These are phyloP conservation scores for Trypanosoma lewisi DNA, from an alignment of 208 protist genomes.

Conservation along the genomic window DNA sequence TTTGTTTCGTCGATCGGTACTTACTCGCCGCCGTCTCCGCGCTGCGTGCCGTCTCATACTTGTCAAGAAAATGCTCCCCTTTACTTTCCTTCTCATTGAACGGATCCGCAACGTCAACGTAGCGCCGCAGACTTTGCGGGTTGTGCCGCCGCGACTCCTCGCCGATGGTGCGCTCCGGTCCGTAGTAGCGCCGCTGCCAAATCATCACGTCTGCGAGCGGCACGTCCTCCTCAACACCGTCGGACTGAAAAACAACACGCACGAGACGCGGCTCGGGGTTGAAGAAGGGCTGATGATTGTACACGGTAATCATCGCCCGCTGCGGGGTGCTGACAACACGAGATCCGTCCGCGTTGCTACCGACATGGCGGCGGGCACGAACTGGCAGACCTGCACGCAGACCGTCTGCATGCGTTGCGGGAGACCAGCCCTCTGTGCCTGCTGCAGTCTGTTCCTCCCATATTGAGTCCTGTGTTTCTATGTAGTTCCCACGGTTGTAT, in stretches of 20 bases:
- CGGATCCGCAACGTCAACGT: slow-evolving; percentile 85
- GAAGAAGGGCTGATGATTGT: slow-evolving; percentile 77
- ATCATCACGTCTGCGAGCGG: slow-evolving; percentile 73
- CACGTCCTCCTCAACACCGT: slow-evolving; percentile 58
- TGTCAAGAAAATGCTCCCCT: slow-evolving; percentile 84
- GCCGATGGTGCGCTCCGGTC: slow-evolving; percentile 80
- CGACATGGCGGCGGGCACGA: slow-evolving; percentile 55
- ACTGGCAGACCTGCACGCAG: slow-evolving; percentile 67
- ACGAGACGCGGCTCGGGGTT: slow-evolving; percentile 84
- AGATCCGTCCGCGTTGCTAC: neutral
- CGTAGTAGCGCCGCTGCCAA: slow-evolving; percentile 83
- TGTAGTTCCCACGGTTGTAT: slow-evolving; percentile 89
- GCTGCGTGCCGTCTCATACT: slow-evolving; percentile 57
- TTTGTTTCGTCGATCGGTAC: slow-evolving; percentile 83
- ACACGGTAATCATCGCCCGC: slow-evolving; percentile 65
- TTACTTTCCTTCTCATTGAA: slow-evolving; percentile 45
- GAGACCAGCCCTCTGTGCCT: slow-evolving; percentile 82
- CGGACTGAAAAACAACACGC: slow-evolving; percentile 59
- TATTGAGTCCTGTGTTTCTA: slow-evolving; percentile 85
- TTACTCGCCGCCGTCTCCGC: slow-evolving; percentile 22
- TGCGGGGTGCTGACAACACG: slow-evolving; percentile 57
- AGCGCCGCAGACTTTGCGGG: slow-evolving; percentile 54
- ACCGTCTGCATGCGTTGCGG: slow-evolving; percentile 81
- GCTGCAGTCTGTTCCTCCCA: slow-evolving; percentile 77
- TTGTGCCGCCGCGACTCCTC: slow-evolving; percentile 76